Evolutionary conservation across 2,329 filamentous ascomycete genomes (phyloP).

Genomic region (Sclerotinia subarctica): DNA sequence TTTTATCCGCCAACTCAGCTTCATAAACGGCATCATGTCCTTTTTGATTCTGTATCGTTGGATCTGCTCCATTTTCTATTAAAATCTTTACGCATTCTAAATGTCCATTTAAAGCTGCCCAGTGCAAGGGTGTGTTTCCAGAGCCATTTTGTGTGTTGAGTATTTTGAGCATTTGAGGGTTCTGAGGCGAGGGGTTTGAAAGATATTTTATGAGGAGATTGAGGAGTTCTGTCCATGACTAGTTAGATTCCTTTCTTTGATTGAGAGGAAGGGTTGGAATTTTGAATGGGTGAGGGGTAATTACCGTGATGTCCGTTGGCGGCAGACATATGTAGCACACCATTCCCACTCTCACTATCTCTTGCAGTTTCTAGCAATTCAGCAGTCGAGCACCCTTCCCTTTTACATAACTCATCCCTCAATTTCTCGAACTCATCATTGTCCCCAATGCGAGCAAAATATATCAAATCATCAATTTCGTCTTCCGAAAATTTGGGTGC

Average conservation of each 20-base stretch:
- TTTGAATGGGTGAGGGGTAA: conserved; percentile 24
- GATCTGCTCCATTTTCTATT: conserved; percentile 71
- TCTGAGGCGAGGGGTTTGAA: conserved; percentile 35
- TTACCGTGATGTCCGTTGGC: conserved; percentile 84
- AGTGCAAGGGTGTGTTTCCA: conserved; percentile 90
- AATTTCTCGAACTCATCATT: conserved; percentile 60
- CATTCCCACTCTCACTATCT: conserved; percentile 74
- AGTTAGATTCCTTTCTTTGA: background rate
- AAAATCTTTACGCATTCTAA: conserved; percentile 75
- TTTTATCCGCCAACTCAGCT: conserved; percentile 67
- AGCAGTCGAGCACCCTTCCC: conserved; percentile 56
- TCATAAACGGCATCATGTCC: conserved; percentile 79
- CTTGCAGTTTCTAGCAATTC: conserved; percentile 67
- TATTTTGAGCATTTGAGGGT: conserved; percentile 43
- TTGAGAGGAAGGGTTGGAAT: background rate
- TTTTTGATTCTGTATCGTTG: conserved; percentile 74
- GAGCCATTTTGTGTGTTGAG: conserved; percentile 71
- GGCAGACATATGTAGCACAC: conserved; percentile 82
- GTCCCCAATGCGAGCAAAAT: conserved; percentile 78
- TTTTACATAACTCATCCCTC: conserved; percentile 58
- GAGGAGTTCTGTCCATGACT: conserved; percentile 15
- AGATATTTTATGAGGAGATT: conserved; percentile 46
- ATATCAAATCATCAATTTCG: conserved; percentile 87
- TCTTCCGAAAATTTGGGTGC: conserved; percentile 61
- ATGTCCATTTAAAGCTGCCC: conserved; percentile 88